These are phyloP conservation scores for Hansenula lynferdii DNA, from an alignment of 1,139 yeast genomes.

Conservation along the genomic window DNA sequence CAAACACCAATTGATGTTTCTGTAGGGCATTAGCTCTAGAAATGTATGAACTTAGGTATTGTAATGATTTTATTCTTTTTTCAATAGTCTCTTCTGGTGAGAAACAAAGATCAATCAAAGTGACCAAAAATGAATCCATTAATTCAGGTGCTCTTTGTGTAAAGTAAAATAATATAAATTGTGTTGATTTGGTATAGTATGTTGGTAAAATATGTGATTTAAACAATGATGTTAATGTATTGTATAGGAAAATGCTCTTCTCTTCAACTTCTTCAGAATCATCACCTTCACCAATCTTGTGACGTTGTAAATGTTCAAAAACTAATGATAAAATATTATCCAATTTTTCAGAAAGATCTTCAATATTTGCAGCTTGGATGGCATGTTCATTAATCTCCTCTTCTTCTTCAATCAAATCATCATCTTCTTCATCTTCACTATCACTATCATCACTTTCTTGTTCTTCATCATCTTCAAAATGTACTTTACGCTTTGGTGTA, in stretches of 20 bases:
- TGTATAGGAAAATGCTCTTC: conserved; percentile 68
- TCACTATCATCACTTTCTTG: conserved; percentile 21
- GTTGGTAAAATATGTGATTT: conserved; percentile 84
- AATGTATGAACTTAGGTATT: conserved; percentile 84
- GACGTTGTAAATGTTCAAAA: conserved; percentile 40
- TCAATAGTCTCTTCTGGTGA: conserved; percentile 62
- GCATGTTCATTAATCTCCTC: conserved; percentile 29
- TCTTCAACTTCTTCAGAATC: conserved; percentile 35
- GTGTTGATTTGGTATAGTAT: conserved; percentile 86
- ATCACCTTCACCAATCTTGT: conserved; percentile 21
- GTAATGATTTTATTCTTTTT: conserved; percentile 82
- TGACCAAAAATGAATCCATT: conserved; percentile 79
- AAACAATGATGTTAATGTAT: conserved; percentile 71
- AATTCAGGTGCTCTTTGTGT: conserved; percentile 81
- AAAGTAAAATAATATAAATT: conserved; percentile 75
- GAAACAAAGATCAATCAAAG: conserved; percentile 80
- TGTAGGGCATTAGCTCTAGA: conserved; percentile 81
- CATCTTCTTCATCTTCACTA: conserved; percentile 20
- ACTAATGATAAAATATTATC: conserved; percentile 61
- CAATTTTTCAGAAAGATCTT: conserved; percentile 57
- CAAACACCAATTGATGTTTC: conserved; percentile 68
- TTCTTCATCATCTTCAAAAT: conserved; percentile 44
- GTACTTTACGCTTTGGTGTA: conserved; percentile 22
- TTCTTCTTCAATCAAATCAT: conserved; percentile 28
- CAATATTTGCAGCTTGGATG: conserved; percentile 50